Conservation (phyloP, 192 early-diverging fungal genomes). For the Entomortierella beljakovae region DNA sequence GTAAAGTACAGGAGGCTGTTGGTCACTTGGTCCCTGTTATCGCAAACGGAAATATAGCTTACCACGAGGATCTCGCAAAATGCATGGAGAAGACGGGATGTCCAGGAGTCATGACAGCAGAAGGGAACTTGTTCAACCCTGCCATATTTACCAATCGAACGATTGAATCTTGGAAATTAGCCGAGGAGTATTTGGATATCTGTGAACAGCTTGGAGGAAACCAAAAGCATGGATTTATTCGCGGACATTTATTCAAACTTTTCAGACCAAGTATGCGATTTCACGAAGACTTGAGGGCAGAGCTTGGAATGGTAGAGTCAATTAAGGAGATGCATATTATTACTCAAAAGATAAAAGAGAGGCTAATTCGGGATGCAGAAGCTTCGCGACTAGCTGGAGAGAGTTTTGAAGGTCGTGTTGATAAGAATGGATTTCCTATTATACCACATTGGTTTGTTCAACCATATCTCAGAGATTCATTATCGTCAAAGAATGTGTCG, state of each 20-base stretch:
- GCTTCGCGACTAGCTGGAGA: constrained; percentile 16
- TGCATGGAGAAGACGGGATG: constrained; percentile 88
- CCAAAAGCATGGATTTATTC: constrained; percentile 73
- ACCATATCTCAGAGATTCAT: constrained; percentile 68
- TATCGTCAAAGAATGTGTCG: constrained; percentile 10
- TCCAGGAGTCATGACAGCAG: constrained; percentile 96
- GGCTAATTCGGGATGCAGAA: constrained; percentile 57
- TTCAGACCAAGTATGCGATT: constrained; percentile 78
- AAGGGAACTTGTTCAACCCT: constrained; percentile 90
- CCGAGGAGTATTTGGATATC: constrained; percentile 91
- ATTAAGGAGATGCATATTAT: constrained; percentile 70
- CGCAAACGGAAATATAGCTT: constrained; percentile 98
- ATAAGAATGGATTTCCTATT: constrained; percentile 63
- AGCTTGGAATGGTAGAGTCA: constrained; percentile 68
- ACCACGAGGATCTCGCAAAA: constrained; percentile 88
- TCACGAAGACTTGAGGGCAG: constrained; percentile 83
- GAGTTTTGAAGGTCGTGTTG: constrained; percentile 26
- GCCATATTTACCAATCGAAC: constrained; percentile 77
- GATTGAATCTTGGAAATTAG: constrained; percentile 80
- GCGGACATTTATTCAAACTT: constrained; percentile 95
- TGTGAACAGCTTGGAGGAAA: constrained; percentile 63
- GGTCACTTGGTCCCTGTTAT: constrained; percentile 82
- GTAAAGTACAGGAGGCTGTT: constrained; percentile 83
- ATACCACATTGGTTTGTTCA: constrained; percentile 79
- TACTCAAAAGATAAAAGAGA: constrained; percentile 68